These are phyloP conservation scores for Penicillium coffeae DNA, from an alignment of 495 filamentous ascomycete species.

Conservation along the genomic window DNA sequence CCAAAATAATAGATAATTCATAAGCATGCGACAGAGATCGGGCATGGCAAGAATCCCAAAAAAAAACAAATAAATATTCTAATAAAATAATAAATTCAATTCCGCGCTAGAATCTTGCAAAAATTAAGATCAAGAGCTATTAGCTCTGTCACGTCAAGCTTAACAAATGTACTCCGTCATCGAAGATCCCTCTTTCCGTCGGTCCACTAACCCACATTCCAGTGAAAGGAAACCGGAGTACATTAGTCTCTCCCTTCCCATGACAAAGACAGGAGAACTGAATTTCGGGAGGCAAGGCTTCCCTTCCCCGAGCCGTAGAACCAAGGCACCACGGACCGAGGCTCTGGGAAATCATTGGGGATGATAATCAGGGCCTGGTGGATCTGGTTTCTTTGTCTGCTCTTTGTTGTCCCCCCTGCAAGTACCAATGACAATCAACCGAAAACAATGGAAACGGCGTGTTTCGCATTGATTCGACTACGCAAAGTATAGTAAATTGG, in stretches of 20 bases:
- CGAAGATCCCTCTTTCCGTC: no score
- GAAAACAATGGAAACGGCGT: constrained; percentile 13
- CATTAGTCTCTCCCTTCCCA: no score
- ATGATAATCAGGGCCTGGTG: constrained; percentile 2
- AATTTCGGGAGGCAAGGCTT: background rate
- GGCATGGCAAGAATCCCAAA: background rate
- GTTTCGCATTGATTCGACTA: constrained; percentile 20
- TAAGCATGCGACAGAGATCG: background rate
- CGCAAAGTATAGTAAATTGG: background rate
- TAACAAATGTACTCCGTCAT: no score
- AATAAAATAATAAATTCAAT: no score
- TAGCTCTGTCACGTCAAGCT: no score
- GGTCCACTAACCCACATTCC: no score
- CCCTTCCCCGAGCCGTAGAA: background rate
- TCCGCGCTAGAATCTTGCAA: no score
- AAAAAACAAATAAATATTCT: background rate
- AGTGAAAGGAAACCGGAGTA: no score
- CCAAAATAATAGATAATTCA: background rate
- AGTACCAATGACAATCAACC: constrained; percentile 10
- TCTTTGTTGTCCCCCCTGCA: constrained; percentile 2
- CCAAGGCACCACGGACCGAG: background rate
- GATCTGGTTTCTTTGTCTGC: constrained; percentile 2
- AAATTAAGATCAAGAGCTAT: no score
- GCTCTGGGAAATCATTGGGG: background rate
- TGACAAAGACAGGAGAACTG: background rate